Percentiles rank a stretch among this genome's conserved stretches.
phyloP scores from a whole-genome alignment of 75 land plant species.

The Sequoiadendron giganteum region DNA sequence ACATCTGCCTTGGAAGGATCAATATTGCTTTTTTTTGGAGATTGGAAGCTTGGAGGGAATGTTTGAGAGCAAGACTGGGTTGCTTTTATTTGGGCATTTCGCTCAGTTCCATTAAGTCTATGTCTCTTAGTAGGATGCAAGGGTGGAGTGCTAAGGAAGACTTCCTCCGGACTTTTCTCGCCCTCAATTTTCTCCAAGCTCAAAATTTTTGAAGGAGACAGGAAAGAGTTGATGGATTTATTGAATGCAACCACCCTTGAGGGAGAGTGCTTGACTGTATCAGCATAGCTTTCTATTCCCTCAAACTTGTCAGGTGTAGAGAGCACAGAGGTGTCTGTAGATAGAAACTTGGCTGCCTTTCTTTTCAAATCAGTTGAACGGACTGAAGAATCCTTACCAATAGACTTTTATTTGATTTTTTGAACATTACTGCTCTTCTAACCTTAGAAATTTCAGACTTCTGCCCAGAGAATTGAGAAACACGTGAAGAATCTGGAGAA shows the following conservation, averaged over 20 bases:
- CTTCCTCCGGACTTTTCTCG: neutral
- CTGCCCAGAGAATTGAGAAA: neutral
- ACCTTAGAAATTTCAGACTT: neutral
- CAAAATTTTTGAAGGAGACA: too few species aligned
- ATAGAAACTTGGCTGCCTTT: neutral
- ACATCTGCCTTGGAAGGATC: neutral
- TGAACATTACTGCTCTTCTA: slow-evolving; percentile 6
- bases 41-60: neutral
- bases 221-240: neutral
- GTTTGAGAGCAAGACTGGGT: neutral
- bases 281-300: neutral
- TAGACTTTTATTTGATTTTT: neutral
- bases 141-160: slow-evolving; percentile 4
- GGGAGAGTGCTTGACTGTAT: neutral
- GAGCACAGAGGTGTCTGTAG: neutral
- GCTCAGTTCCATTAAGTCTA: neutral
- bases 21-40: neutral
- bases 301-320: neutral
- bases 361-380: neutral
- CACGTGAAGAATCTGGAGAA: neutral
- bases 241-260: neutral
- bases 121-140: neutral
- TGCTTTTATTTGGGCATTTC: neutral
- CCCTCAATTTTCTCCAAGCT: neutral
- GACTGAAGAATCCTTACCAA: neutral